A percentile compares a stretch with the other conserved stretches of the same genome.
Conservation (phyloP, 805 yeast species). For the Osmozyma mogii region DNA sequence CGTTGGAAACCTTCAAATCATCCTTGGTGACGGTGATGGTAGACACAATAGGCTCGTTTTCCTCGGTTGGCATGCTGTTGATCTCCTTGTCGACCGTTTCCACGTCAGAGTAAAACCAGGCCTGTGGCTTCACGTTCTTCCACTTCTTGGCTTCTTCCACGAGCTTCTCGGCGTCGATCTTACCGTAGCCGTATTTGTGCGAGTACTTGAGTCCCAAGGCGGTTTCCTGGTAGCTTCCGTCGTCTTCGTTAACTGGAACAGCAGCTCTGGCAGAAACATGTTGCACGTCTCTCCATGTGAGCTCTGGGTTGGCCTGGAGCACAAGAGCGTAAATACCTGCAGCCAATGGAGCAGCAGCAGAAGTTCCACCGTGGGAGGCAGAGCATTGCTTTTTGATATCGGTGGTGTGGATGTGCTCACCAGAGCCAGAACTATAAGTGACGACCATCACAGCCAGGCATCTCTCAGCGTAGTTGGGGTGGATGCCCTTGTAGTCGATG, state of each 20-base stretch:
- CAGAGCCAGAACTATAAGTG: slow-evolving; percentile 87
- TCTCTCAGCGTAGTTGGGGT: slow-evolving; percentile 85
- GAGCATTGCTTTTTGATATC: slow-evolving; percentile 68
- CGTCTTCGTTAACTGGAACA: slow-evolving; percentile 56
- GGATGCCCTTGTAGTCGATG: slow-evolving; percentile 76
- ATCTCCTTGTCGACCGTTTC: slow-evolving; percentile 22
- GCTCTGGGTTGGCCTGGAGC: slow-evolving; percentile 71
- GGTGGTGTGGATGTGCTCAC: slow-evolving; percentile 84
- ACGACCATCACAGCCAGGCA: slow-evolving; percentile 94
- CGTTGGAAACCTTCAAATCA: slow-evolving; percentile 46
- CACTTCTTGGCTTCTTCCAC: slow-evolving; percentile 68
- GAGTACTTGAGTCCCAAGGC: slow-evolving; percentile 65
- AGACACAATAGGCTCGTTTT: slow-evolving; percentile 13
- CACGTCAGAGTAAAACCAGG: slow-evolving; percentile 58
- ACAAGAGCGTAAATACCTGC: slow-evolving; percentile 91
- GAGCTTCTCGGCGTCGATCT: slow-evolving; percentile 71
- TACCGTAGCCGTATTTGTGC: slow-evolving; percentile 88
- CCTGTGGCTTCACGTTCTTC: slow-evolving; percentile 85
- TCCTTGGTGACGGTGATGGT: slow-evolving; percentile 39
- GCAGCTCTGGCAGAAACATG: slow-evolving; percentile 70
- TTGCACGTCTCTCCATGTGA: slow-evolving; percentile 95
- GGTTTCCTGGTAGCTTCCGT: slow-evolving; percentile 68
- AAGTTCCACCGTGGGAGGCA: slow-evolving; percentile 84
- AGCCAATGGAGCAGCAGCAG: slow-evolving; percentile 98
- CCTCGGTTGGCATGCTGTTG: slow-evolving; percentile 2